Evolutionary conservation across 768 basidiomycete genomes (phyloP).

Genomic region (Suillus subaureus): DNA sequence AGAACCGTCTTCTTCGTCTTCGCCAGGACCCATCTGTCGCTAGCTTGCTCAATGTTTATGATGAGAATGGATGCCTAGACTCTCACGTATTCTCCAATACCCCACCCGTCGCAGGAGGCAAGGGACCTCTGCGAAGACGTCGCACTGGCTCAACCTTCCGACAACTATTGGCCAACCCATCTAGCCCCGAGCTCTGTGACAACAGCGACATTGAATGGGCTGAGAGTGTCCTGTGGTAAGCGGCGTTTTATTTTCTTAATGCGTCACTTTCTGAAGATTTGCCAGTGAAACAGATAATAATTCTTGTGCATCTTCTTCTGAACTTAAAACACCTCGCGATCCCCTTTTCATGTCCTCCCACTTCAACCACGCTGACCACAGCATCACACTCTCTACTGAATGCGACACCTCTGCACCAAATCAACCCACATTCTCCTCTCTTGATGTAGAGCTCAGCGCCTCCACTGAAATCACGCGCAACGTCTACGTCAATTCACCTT

Average conservation of each 20-base stretch:
- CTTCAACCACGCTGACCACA: slow-evolving; percentile 35
- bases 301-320: slow-evolving; percentile 51
- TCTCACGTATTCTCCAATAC: slow-evolving; percentile 67
- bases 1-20: slow-evolving; percentile 57
- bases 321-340: slow-evolving; percentile 52
- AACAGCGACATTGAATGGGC: slow-evolving; percentile 83
- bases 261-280: neutral
- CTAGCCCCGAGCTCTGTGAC: slow-evolving; percentile 29
- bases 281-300: slow-evolving; percentile 47
- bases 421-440: slow-evolving; percentile 59
- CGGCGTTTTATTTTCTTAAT: neutral
- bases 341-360: slow-evolving; percentile 41
- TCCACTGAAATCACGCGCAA: slow-evolving; percentile 40
- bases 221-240: slow-evolving; percentile 71
- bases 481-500: slow-evolving; percentile 29
- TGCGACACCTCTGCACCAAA: slow-evolving; percentile 43
- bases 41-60: slow-evolving; percentile 72
- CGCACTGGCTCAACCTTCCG: slow-evolving; percentile 75
- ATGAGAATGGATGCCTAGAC: slow-evolving; percentile 67
- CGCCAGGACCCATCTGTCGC: slow-evolving; percentile 80
- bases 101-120: slow-evolving; percentile 36
- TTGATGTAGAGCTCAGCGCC: slow-evolving; percentile 73
- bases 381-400: slow-evolving; percentile 47
- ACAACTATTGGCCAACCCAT: slow-evolving; percentile 65
- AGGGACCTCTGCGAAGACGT: slow-evolving; percentile 54